Evolutionary conservation across 805 yeast genomes (phyloP).

Genomic region (Priceomyces castillae): DNA sequence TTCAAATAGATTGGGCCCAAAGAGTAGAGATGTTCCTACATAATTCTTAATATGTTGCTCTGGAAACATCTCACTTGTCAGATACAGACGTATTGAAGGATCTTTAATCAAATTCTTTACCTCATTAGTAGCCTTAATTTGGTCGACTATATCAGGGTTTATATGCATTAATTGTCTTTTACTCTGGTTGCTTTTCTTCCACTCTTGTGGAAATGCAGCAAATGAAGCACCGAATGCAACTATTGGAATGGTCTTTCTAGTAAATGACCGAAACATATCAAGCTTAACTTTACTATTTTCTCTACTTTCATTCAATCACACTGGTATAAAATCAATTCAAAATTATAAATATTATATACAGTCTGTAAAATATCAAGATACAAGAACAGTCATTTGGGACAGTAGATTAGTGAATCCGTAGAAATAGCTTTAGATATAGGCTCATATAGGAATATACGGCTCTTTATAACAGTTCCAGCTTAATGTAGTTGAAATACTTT

Average conservation of each 20-base stretch:
- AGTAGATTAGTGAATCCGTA: too few relatives aligned
- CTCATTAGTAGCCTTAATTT: slow-evolving; percentile 18
- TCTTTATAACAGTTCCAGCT: too few relatives aligned
- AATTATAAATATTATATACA: too few relatives aligned
- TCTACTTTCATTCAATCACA: too few relatives aligned
- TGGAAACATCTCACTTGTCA: slow-evolving; percentile 40
- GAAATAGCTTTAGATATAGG: too few relatives aligned
- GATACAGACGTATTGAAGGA: slow-evolving; percentile 9
- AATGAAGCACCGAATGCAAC: slow-evolving; percentile 31
- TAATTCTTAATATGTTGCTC: slow-evolving; percentile 58
- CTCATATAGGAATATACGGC: too few relatives aligned
- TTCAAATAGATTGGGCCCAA: slow-evolving; percentile 64
- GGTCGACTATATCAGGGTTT: slow-evolving; percentile 19
- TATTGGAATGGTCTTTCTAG: slow-evolving; percentile 26
- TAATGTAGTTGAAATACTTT: too few relatives aligned
- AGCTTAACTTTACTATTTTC: neutral
- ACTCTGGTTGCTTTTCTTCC: slow-evolving; percentile 19
- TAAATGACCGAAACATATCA: slow-evolving; percentile 26
- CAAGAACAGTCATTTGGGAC: too few relatives aligned
- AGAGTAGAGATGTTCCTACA: slow-evolving; percentile 69
- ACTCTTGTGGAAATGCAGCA: slow-evolving; percentile 24
- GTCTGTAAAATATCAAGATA: too few relatives aligned
- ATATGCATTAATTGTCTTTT: slow-evolving; percentile 14
- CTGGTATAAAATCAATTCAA: too few relatives aligned
- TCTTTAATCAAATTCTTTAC: slow-evolving; percentile 18